phyloP scores from a whole-genome alignment of 1,284 basidiomycete genomes.

The Pisolithus thermaeus region DNA sequence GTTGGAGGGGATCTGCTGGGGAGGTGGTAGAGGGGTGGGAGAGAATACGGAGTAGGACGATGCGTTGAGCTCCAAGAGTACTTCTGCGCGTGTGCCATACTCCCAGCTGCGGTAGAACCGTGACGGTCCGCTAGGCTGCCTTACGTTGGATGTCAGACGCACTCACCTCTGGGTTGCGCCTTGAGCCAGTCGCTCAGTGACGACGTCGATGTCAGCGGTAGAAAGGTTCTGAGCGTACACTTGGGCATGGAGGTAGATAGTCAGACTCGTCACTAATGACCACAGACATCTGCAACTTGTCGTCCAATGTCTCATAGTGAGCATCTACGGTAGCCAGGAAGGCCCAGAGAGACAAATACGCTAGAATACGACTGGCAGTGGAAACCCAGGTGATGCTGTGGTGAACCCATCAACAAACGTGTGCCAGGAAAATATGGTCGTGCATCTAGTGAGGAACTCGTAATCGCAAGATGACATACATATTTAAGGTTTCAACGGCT shows the following conservation, averaged over 20 bases:
- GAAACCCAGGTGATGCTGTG: too few relatives aligned
- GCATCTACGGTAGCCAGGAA: background rate
- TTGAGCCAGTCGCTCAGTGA: conserved; percentile 23
- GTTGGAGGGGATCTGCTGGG: conserved; percentile 32
- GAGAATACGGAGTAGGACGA: conserved; percentile 46
- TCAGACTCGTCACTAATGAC: background rate
- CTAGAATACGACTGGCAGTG: too few relatives aligned
- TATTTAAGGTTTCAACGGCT: too few relatives aligned
- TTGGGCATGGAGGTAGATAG: background rate
- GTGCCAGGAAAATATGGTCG: too few relatives aligned
- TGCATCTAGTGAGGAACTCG: too few relatives aligned
- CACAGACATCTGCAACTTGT: background rate
- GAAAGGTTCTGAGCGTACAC: conserved; percentile 21
- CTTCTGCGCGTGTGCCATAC: conserved; percentile 54
- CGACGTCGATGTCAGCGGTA: conserved; percentile 15
- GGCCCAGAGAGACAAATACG: background rate
- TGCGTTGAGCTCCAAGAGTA: conserved; percentile 53
- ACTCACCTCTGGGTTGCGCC: conserved; percentile 26
- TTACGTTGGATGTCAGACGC: too few relatives aligned
- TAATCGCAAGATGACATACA: too few relatives aligned
- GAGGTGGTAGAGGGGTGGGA: conserved; percentile 36
- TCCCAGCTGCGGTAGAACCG: conserved; percentile 50
- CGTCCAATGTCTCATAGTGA: background rate
- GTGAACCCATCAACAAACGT: too few relatives aligned
- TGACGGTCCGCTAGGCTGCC: too few relatives aligned